Conservation (phyloP, 1,139 yeast species). For the Geotrichum klebahnii region DNA sequence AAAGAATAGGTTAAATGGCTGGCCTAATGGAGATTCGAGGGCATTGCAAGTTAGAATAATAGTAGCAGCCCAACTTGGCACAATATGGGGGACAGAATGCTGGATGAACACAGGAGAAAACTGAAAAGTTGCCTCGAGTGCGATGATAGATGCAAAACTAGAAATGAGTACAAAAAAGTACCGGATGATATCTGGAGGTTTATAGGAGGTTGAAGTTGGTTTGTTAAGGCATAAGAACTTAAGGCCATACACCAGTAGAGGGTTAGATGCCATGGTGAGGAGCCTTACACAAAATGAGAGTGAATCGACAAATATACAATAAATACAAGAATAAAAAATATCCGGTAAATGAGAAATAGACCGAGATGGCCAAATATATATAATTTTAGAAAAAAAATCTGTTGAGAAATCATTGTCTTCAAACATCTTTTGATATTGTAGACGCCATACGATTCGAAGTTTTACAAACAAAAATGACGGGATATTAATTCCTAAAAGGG, state of each 20-base stretch:
- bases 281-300: too few species aligned
- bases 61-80: slow-evolving; percentile 61
- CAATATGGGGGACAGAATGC: slow-evolving; percentile 50
- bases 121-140: slow-evolving; percentile 51
- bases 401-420: too few species aligned
- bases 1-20: slow-evolving; percentile 56
- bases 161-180: slow-evolving; percentile 31
- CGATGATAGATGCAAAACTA: slow-evolving; percentile 53
- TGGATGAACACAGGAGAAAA: slow-evolving; percentile 45
- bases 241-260: background rate
- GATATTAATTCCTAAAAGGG: background rate
- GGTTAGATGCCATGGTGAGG: background rate
- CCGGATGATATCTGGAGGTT: slow-evolving; percentile 21
- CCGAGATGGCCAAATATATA: background rate
- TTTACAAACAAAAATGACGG: background rate
- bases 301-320: background rate
- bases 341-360: too few species aligned
- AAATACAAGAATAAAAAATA: too few species aligned
- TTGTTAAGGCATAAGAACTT: slow-evolving; percentile 10
- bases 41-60: slow-evolving; percentile 61
- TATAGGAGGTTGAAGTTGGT: slow-evolving; percentile 1
- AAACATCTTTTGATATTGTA: too few species aligned
- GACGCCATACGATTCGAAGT: too few species aligned
- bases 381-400: too few species aligned
- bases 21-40: slow-evolving; percentile 56